Conservation (phyloP, 1,284 basidiomycete genomes). For the Papiliotrema nemorosa region DNA sequence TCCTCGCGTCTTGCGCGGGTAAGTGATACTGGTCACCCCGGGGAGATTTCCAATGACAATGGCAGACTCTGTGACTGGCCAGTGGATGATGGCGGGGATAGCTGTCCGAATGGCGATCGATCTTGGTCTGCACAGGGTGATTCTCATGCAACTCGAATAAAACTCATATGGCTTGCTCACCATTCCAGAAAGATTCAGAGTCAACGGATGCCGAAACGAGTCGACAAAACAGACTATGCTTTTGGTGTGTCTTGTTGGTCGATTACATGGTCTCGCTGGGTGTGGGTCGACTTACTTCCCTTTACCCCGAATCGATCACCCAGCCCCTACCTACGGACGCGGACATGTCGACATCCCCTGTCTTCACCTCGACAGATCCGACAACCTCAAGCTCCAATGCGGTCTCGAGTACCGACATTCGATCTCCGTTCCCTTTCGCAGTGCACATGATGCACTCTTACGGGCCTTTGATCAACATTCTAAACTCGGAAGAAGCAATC, state of each 20-base stretch:
- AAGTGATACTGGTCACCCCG: constrained; percentile 17
- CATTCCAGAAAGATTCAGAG: too few species aligned
- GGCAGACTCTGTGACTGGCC: constrained; percentile 30
- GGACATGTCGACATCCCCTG: constrained; percentile 5
- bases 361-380: background rate
- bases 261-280: constrained; percentile 28
- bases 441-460: constrained; percentile 26
- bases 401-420: background rate
- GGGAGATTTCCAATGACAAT: background rate
- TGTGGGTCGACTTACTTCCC: constrained; percentile 24
- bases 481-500: constrained; percentile 16
- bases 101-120: constrained; percentile 36
- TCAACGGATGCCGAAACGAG: constrained; percentile 18
- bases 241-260: constrained; percentile 28
- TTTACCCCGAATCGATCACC: constrained; percentile 29
- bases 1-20: constrained; percentile 26
- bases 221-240: constrained; percentile 22
- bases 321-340: constrained; percentile 18
- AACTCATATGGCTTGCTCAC: background rate
- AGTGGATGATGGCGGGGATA: constrained; percentile 32
- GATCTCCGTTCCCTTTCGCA: constrained; percentile 26
- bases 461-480: constrained; percentile 25
- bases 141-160: background rate
- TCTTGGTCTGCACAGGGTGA: constrained; percentile 27
- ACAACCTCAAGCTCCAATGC: too few species aligned